Conservation (phyloP, 768 basidiomycete species). For the Mycena indigotica region DNA sequence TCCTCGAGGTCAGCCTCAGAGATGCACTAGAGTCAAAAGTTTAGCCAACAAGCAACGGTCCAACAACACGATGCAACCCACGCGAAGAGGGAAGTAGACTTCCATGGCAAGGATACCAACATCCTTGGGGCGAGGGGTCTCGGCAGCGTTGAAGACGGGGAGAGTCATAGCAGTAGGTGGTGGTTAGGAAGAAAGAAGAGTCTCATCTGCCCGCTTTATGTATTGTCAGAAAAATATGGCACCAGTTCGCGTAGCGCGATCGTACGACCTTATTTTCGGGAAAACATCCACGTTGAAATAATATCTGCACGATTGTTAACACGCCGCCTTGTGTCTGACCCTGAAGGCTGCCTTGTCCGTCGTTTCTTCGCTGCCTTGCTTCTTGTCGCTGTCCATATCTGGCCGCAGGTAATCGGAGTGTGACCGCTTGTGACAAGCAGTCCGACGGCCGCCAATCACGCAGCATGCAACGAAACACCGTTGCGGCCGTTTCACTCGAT, state of each 20-base stretch:
- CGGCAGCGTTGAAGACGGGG: constrained; percentile 34
- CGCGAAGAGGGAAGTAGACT: constrained; percentile 91
- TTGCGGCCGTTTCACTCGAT: neutral
- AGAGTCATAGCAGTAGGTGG: constrained; percentile 32
- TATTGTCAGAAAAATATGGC: constrained; percentile 4
- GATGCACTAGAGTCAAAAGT: constrained; percentile 66
- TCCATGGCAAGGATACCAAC: constrained; percentile 94
- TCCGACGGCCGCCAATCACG: neutral
- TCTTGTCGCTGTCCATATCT: neutral
- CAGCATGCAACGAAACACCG: too few species aligned
- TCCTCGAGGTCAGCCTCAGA: constrained; percentile 93
- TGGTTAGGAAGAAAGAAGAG: neutral
- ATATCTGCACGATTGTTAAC: neutral
- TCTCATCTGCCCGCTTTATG: neutral
- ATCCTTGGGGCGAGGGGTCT: constrained; percentile 76
- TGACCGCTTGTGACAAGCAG: neutral
- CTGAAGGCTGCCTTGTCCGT: neutral
- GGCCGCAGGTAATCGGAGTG: neutral
- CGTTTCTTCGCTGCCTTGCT: neutral
- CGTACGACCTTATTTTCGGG: neutral
- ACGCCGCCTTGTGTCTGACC: neutral
- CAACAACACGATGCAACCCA: constrained; percentile 39
- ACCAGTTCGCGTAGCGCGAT: neutral
- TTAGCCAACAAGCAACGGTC: constrained; percentile 9
- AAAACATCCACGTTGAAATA: too few species aligned